Conservation (phyloP, 2,329 filamentous ascomycete species). For the Diaporthe capsici region DNA sequence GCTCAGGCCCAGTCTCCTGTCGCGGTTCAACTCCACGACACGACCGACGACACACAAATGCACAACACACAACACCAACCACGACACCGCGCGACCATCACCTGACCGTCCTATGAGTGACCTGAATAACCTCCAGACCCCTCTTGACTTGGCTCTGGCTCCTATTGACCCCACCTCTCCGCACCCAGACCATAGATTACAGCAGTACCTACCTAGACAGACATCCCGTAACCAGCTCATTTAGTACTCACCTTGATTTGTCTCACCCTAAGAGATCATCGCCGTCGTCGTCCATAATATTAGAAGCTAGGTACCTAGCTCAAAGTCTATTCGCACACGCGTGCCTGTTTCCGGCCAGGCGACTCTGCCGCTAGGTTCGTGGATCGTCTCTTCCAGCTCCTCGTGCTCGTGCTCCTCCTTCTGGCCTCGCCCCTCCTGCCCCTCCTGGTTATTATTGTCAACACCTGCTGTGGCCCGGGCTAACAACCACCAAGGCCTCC, state of each 20-base stretch:
- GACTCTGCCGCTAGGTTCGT: conserved; percentile 21
- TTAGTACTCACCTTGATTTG: not conserved
- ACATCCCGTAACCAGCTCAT: not conserved
- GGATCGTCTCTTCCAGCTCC: not conserved
- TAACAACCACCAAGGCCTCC: not conserved
- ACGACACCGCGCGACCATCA: conserved; percentile 9
- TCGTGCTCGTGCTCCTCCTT: not conserved
- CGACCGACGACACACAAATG: not conserved
- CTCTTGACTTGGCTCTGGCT: not conserved
- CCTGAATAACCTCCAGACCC: not conserved
- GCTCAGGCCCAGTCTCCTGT: not conserved
- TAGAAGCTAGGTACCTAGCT: not conserved
- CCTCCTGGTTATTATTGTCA: not conserved
- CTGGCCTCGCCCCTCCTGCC: not conserved
- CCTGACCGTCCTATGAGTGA: conserved; percentile 4
- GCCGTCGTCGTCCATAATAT: not conserved
- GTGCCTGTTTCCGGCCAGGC: conserved; percentile 10
- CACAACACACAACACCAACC: conserved; percentile 7
- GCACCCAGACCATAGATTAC: not conserved
- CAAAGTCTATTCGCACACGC: not conserved
- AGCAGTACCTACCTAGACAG: conserved; percentile 3
- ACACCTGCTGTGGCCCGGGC: not conserved
- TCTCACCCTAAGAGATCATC: not conserved
- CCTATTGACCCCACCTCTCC: not conserved
- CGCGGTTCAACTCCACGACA: not conserved